A percentile compares a stretch with the other conserved stretches of the same genome.
These are phyloP conservation scores for Persicaria tinctoria DNA, from an alignment of 148 eudicot species.

Conservation along the genomic window DNA sequence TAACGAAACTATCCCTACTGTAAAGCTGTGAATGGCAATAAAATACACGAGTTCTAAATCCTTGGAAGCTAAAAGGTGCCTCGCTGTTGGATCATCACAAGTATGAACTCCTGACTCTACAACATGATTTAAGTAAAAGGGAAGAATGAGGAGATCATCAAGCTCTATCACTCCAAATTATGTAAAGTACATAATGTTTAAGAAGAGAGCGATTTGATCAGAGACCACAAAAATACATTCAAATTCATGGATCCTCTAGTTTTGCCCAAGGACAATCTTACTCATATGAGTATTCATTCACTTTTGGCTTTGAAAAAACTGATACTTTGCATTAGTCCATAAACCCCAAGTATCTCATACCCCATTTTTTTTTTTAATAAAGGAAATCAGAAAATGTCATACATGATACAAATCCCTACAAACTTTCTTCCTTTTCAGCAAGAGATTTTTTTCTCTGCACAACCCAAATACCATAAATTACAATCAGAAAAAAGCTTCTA, in stretches of 20 bases:
- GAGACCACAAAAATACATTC: background rate
- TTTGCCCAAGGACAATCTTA: background rate
- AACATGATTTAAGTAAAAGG: background rate
- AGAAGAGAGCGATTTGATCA: background rate
- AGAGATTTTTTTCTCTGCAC: background rate
- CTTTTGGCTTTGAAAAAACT: too few relatives aligned
- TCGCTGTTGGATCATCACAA: background rate
- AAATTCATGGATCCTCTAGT: background rate
- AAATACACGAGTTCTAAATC: background rate
- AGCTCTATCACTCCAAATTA: background rate
- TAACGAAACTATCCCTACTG: background rate
- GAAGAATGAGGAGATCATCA: background rate
- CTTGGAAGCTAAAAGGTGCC: background rate
- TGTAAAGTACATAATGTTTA: background rate
- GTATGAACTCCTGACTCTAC: constrained; percentile 1
- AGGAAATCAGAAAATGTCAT: background rate
- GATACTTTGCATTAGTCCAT: too few relatives aligned
- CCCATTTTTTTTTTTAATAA: background rate
- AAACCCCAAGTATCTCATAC: too few relatives aligned
- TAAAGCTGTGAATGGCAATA: background rate
- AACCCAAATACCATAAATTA: background rate
- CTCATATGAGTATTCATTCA: background rate
- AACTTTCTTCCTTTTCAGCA: background rate
- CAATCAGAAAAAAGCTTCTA: background rate
- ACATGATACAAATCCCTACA: background rate